Evolutionary conservation across 1,284 basidiomycete genomes (phyloP), one percentile per base, ranked within the genome.

Genomic region (Cryptococcus depauperatus): DNA sequence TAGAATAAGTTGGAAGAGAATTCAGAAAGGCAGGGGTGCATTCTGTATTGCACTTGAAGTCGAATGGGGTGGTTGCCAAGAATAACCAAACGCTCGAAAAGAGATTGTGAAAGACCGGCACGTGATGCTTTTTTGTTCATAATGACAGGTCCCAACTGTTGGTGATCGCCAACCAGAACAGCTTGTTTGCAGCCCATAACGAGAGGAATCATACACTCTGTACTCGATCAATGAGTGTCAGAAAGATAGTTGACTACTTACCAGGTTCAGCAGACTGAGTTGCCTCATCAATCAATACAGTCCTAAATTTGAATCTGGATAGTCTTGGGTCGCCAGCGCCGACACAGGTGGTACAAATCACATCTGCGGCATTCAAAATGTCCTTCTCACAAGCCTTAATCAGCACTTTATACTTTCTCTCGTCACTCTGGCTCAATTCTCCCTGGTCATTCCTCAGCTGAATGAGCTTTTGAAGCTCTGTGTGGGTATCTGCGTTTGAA

Each of bases 1-100:
- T 99, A 99, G 75, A 98, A 98, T 93, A 98, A 97, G 73, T 98
- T 98, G 51, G 90, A 95, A 1, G 95, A 93, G 75, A 98, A 99
- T 71, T 98, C 92, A 39, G 95, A 97, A 38, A 98, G 77, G 70
- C 93, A 97, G 13, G 95, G 95, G 68, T 98, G 95, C 95, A 98
- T 98, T 69, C 95, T 92, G 67, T 99, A 99, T 72, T 99, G 95
- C 35, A 99, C 95, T 73, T 98, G 91, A 28, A 99, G 79, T 52
- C 95, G 90, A 61, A 98, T 98, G 16, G 95, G 95, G 21, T 90
- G 81, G 70, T 98, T 98, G 38, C 85, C 84, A 45, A 98, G 82
- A 41, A 96, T 78, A 55, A 98, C 91, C 41, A 99, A 81, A 30
- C 95, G 85, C 70, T 99, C 95, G 62, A 99, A 98, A 21, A 99